These are phyloP conservation scores for Leptosphaerulina australis DNA, from an alignment of 2,329 filamentous ascomycete species.

Conservation along the genomic window DNA sequence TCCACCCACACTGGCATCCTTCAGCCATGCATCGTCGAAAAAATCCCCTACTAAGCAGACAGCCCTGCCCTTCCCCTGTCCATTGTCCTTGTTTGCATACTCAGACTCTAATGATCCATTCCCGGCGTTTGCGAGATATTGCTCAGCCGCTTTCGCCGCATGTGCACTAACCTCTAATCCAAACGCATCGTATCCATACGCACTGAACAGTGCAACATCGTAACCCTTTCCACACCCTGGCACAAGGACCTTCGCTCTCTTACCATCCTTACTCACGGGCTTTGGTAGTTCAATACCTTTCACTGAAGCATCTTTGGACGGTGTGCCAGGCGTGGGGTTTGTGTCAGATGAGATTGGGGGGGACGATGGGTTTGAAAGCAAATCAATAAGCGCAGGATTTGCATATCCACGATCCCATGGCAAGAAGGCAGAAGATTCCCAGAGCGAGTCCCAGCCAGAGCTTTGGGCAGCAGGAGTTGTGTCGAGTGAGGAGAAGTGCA, in stretches of 20 bases:
- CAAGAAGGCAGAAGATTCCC: conserved; percentile 58
- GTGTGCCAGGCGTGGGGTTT: conserved; percentile 31
- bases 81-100: conserved; percentile 50
- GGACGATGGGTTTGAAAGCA: conserved; percentile 43
- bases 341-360: conserved; percentile 19
- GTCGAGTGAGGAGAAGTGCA: conserved; percentile 53
- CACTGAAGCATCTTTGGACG: conserved; percentile 9
- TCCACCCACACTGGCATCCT: conserved; percentile 37
- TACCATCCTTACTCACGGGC: conserved; percentile 26
- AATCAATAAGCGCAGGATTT: conserved; percentile 65
- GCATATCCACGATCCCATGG: conserved; percentile 66
- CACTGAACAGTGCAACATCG: conserved; percentile 76
- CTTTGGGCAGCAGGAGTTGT: conserved; percentile 50
- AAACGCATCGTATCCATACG: conserved; percentile 76
- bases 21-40: conserved; percentile 65
- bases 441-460: conserved; percentile 65
- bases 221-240: conserved; percentile 84
- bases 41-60: conserved; percentile 69
- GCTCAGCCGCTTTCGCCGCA: conserved; percentile 56
- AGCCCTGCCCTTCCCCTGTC: conserved; percentile 58
- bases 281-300: conserved; percentile 46
- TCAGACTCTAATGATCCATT: conserved; percentile 48
- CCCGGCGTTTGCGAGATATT: conserved; percentile 44
- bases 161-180: conserved; percentile 71
- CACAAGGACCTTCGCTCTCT: conserved; percentile 67